Base-by-base conservation (phyloP, 192 early-diverging fungal species). In the Dissophora ornata region DNA sequence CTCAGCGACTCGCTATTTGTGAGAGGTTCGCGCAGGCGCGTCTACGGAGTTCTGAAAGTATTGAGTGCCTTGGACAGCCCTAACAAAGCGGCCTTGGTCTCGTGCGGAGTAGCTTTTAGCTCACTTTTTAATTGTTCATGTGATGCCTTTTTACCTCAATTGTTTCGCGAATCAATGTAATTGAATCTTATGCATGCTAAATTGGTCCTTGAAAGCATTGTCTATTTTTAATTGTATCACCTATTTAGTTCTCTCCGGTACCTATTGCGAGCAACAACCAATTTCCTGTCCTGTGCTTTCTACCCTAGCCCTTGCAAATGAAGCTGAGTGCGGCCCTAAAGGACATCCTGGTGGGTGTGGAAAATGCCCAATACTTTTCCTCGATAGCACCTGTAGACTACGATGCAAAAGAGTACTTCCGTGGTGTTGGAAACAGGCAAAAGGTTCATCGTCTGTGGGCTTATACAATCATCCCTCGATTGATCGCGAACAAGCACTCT, bases 31-130 rank as follows among this genome's bases (percentile, higher is more conserved):
- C 42, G 42, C 56, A 58, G 56, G 56, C 44, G 56, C 56, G 16
- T 58, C n/a, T 58, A 46, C 56, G 56, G n/a, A 19, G 4, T 58
- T 58, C 41, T 58, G 56, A 26, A 58, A 58, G 56, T 44, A 58
- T n/a, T 58, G 41, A 44, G 8, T 45, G 41, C 36, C 41, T 28
- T 15, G 56, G 56, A 19, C 5, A 6, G 56, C 56, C 42, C 25
- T 58, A 58, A 22, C 56, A 58, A 46, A 24, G 56, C 25, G 26
- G 41, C 25, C 56, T 58, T 36, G n/a, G 41, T 58, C 56, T 58
- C 56, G 22, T 41, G 41, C 26, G 57, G 56, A 26, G 24, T 28
- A 58, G 10, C 25, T 58, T 58, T 44, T 4, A 56, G 11, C 34
- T 25, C 7, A 21, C 25, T 56, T 21, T 56, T 56, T 56, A 38